These are phyloP conservation scores for Inosperma sp. DNA, from an alignment of 768 basidiomycete species.

Conservation along the genomic window DNA sequence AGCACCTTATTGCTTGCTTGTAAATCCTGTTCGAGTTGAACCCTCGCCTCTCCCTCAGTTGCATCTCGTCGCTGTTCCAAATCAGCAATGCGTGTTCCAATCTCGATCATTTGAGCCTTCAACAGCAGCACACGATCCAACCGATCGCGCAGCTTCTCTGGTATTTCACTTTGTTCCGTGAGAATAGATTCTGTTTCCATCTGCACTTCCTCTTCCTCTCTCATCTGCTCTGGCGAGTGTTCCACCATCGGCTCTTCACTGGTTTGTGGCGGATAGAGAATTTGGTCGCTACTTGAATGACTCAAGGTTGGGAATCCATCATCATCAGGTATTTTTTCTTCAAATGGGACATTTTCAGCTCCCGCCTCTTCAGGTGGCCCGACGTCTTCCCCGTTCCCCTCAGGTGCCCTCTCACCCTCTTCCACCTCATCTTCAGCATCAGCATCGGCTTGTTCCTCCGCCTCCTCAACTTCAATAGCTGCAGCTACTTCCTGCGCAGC, in stretches of 20 bases:
- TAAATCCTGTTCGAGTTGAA: slow-evolving; percentile 5
- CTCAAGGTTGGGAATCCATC: neutral
- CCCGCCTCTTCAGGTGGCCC: neutral
- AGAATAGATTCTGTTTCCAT: slow-evolving; percentile 6
- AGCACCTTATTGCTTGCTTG: slow-evolving; percentile 17
- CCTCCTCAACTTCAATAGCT: slow-evolving; percentile 3
- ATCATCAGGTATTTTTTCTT: neutral
- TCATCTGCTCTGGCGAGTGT: neutral
- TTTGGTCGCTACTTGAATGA: no score
- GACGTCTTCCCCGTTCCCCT: slow-evolving; percentile 5
- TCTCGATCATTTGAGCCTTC: slow-evolving; percentile 23
- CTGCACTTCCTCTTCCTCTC: neutral
- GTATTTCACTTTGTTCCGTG: slow-evolving; percentile 7
- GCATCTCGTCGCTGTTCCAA: slow-evolving; percentile 6
- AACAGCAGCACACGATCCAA: slow-evolving; percentile 15
- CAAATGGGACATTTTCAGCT: neutral
- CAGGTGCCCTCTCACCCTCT: neutral
- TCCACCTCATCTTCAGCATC: slow-evolving; percentile 8
- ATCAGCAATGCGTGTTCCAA: slow-evolving; percentile 14
- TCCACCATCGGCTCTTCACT: neutral
- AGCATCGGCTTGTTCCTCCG: slow-evolving; percentile 5
- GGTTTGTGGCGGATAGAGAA: neutral
- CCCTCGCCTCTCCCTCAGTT: slow-evolving; percentile 1
- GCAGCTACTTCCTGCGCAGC: neutral
- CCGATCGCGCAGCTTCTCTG: slow-evolving; percentile 11